Conservation (phyloP, 225 moss, liverwort and hornwort genomes). For the Asterella californica region DNA sequence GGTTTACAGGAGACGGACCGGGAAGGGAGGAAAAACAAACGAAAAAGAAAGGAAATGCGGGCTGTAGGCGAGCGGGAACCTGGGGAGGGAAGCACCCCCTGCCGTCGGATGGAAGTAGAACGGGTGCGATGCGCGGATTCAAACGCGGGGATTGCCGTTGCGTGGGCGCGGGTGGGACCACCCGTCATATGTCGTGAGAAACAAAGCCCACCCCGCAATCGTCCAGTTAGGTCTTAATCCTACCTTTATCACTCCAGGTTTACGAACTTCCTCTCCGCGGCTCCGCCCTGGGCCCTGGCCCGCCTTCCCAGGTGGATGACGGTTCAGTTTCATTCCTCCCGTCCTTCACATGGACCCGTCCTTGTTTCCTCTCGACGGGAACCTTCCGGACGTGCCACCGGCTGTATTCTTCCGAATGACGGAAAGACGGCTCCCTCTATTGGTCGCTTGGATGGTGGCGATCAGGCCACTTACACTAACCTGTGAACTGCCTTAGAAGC, state of each 20-base stretch:
- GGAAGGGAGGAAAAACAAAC: neutral
- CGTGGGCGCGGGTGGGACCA: slow-evolving; percentile 28
- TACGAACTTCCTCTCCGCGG: neutral
- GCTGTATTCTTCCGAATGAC: neutral
- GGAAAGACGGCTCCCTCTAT: neutral
- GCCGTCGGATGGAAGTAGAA: slow-evolving; percentile 26
- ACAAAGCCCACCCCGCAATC: neutral
- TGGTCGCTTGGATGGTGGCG: neutral
- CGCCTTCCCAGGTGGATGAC: slow-evolving; percentile 2
- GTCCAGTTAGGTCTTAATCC: slow-evolving; percentile 5
- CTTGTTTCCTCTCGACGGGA: neutral
- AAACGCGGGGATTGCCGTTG: slow-evolving; percentile 49
- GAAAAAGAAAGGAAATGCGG: slow-evolving; percentile 18
- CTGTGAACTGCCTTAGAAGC: neutral
- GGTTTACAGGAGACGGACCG: neutral
- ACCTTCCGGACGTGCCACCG: neutral
- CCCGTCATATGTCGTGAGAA: neutral
- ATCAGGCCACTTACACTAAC: neutral
- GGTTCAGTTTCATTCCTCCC: neutral
- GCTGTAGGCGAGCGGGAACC: slow-evolving; percentile 7
- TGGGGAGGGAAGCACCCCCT: slow-evolving; percentile 11
- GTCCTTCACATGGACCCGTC: neutral
- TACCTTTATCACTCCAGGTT: neutral
- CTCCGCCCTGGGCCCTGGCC: too few species aligned
- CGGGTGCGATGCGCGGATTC: slow-evolving; percentile 35